Evolutionary conservation across 257 asterid species (phyloP), one percentile per base, ranked within the genome.

Genomic region (Asclepias syriaca): DNA sequence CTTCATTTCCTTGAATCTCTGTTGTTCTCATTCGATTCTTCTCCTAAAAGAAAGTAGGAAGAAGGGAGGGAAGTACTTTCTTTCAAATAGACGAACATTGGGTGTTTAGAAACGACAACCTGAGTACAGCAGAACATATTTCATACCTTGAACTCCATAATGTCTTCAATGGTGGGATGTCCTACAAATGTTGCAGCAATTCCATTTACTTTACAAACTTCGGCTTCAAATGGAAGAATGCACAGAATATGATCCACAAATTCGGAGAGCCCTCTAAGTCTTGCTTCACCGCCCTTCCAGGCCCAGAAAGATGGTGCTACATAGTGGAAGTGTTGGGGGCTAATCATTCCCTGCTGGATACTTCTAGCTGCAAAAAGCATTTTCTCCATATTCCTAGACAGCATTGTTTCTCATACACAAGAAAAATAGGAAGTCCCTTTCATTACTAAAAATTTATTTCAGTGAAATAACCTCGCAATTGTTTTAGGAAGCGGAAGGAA

Each of bases 261-360:
- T 53, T 75, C 83, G 29, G 84, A 74, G 65, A 94, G 89, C 68
- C 91, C 88, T 71, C 78, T 83, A 29, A 95, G 95, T 80, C 98
- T 92, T 49, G 82, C 83, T 80, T 91, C 97, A 65, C 99, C 98
- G 55, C 98, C 99, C 85, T 76, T 90, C 99, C 99, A 95, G 54
- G 98, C 97, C 99, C 99, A 95, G 84, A 91, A 95, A 65, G 99
- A 95, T 6, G 99, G 98, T 40, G 99, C 91, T 27, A 95, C 97
- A 63, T 91, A 95, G 81, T 95, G 98, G 81, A 91, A 95, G 80
- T 88, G 97, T 53, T 50, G 85, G 46, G 98, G 93, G 76, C 83
- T 65, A 75, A 71, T 71, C 65, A 78, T 51, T 51, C 85, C 84
- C 63, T 82, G 80, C 68, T 80, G 78, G 72, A 80, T 78, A 73